phyloP scores from a whole-genome alignment of 257 asterid species.

The Nicotiana knightiana region DNA sequence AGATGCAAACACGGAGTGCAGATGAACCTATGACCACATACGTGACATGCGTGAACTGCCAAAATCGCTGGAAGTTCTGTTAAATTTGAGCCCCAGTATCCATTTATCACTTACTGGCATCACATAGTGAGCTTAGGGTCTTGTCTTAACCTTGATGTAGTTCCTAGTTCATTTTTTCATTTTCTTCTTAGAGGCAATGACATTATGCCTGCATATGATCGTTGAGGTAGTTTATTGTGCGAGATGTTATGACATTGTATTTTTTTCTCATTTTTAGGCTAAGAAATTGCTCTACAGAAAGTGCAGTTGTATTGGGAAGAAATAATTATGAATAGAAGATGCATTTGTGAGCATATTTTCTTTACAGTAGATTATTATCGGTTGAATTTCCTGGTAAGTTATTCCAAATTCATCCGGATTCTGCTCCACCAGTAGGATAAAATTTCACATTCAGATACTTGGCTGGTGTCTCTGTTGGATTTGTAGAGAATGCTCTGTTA shows the following conservation, averaged over 20 bases:
- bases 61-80: constrained; percentile 76
- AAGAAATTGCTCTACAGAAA: neutral
- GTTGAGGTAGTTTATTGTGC: neutral
- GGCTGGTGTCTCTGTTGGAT: neutral
- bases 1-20: constrained; percentile 95
- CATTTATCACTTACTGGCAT: neutral
- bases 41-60: constrained; percentile 89
- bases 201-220: neutral
- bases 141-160: neutral
- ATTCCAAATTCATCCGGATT: neutral
- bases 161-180: neutral
- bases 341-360: neutral
- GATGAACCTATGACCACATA: constrained; percentile 98
- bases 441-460: too few species aligned
- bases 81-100: neutral
- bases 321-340: neutral
- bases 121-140: neutral
- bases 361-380: neutral
- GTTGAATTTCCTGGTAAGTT: neutral
- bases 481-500: neutral
- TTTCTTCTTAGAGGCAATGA: neutral
- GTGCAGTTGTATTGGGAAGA: neutral
- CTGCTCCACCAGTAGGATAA: neutral
- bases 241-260: neutral
- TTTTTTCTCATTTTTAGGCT: neutral